These are phyloP conservation scores for Gliomastix tumulicola DNA, from an alignment of 2,329 filamentous ascomycete genomes.

Conservation along the genomic window DNA sequence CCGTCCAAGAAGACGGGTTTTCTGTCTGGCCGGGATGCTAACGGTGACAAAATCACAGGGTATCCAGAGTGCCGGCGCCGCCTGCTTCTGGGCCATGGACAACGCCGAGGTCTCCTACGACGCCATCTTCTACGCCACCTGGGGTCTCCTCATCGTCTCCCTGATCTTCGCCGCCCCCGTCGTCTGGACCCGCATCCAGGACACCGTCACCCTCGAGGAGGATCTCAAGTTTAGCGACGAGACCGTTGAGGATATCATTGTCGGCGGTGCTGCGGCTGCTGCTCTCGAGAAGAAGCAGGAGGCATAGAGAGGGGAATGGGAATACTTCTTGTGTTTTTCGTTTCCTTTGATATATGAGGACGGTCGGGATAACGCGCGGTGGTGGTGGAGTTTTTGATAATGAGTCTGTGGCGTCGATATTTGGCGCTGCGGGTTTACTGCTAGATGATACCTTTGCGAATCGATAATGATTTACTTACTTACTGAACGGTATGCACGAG, in stretches of 20 bases:
- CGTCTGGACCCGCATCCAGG: slow-evolving; percentile 71
- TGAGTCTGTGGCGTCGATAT: too few relatives aligned
- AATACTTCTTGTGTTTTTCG: too few relatives aligned
- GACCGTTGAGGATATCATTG: slow-evolving; percentile 63
- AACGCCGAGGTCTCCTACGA: slow-evolving; percentile 52
- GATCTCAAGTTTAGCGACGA: slow-evolving; percentile 83
- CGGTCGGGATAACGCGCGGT: too few relatives aligned
- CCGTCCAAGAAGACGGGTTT: neutral
- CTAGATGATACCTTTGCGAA: too few relatives aligned
- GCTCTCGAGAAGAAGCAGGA: too few relatives aligned
- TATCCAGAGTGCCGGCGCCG: slow-evolving; percentile 81
- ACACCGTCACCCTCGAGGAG: slow-evolving; percentile 73
- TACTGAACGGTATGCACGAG: too few relatives aligned
- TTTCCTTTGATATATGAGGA: too few relatives aligned
- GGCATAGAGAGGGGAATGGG: too few relatives aligned
- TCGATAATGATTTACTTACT: too few relatives aligned
- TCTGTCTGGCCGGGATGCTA: too few relatives aligned
- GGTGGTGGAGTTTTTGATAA: too few relatives aligned
- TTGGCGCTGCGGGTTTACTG: too few relatives aligned
- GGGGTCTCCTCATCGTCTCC: slow-evolving; percentile 68
- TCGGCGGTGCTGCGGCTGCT: slow-evolving; percentile 1
- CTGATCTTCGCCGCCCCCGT: slow-evolving; percentile 73
- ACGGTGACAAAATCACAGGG: slow-evolving; percentile 16
- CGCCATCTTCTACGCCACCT: slow-evolving; percentile 63
- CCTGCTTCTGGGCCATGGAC: slow-evolving; percentile 69